Evolutionary conservation across 257 asterid genomes (phyloP).

Genomic region (Solanum tarapatanum): DNA sequence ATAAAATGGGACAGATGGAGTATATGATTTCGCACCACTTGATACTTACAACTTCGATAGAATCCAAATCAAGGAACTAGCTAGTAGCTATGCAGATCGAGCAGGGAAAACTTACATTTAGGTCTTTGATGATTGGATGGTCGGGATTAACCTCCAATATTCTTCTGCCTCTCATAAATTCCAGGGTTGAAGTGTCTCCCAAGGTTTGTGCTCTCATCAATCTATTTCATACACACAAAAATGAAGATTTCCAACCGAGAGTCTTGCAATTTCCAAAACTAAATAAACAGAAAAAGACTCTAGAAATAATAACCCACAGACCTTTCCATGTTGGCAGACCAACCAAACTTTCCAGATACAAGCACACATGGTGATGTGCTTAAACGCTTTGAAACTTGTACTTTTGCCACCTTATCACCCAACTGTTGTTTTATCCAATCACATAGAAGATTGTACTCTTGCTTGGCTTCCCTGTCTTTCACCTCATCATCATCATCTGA

Average conservation of each 20-base stretch:
- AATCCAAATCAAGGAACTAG: neutral
- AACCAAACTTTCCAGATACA: constrained; percentile 97
- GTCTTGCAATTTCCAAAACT: neutral
- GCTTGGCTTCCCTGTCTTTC: constrained; percentile 66
- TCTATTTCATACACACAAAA: constrained; percentile 21
- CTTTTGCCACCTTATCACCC: constrained; percentile 96
- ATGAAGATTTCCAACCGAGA: neutral
- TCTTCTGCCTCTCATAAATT: constrained; percentile 97
- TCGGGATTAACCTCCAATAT: constrained; percentile 92
- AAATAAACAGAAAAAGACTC: neutral
- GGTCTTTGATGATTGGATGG: constrained; percentile 89
- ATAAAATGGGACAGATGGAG: neutral
- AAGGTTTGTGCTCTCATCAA: constrained; percentile 95
- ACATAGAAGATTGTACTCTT: constrained; percentile 76
- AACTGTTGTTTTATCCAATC: constrained; percentile 97
- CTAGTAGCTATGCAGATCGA: neutral
- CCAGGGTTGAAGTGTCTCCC: constrained; percentile 82
- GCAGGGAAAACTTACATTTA: constrained; percentile 41
- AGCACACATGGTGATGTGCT: constrained; percentile 99
- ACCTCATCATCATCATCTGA: constrained; percentile 92
- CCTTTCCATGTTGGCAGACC: constrained; percentile 99
- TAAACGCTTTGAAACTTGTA: constrained; percentile 80
- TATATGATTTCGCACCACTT: neutral
- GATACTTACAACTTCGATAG: neutral
- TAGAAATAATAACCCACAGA: constrained; percentile 3